phyloP scores from a whole-genome alignment of 1,284 basidiomycete species.

The Takashimella tepidaria region DNA sequence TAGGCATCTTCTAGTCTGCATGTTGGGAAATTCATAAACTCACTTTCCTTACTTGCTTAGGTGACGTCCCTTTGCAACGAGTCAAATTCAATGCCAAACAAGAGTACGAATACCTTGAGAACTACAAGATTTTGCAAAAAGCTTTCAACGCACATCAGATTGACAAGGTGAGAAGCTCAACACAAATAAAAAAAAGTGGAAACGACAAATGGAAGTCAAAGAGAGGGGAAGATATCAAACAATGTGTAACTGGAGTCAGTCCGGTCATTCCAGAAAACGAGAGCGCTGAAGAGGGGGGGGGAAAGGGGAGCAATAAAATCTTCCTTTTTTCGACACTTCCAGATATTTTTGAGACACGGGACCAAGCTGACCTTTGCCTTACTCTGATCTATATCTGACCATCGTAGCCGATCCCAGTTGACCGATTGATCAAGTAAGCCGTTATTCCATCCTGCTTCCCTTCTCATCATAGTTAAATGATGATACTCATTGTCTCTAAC shows the following conservation, averaged over 20 bases:
- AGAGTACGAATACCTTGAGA: slow-evolving; percentile 92
- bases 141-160: slow-evolving; percentile 82
- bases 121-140: slow-evolving; percentile 92
- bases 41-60: slow-evolving; percentile 47
- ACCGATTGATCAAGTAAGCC: slow-evolving; percentile 70
- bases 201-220: background rate
- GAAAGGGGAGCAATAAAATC: too few species aligned
- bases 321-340: background rate
- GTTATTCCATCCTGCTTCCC: background rate
- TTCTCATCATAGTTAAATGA: background rate
- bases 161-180: slow-evolving; percentile 63
- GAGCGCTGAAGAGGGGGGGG: too few species aligned
- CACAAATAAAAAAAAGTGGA: background rate
- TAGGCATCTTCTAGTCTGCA: too few species aligned
- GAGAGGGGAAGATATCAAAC: too few species aligned
- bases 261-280: too few species aligned
- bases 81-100: slow-evolving; percentile 93
- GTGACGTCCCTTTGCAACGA: slow-evolving; percentile 77
- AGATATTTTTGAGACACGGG: background rate
- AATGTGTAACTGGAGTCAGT: too few species aligned
- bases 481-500: background rate
- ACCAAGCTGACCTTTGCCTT: background rate
- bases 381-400: background rate
- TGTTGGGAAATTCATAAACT: too few species aligned
- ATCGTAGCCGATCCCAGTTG: slow-evolving; percentile 84